Evolutionary conservation across 2,329 filamentous ascomycete species (phyloP), one percentile per base, ranked within the genome.

Genomic region (Ilyonectria robusta): DNA sequence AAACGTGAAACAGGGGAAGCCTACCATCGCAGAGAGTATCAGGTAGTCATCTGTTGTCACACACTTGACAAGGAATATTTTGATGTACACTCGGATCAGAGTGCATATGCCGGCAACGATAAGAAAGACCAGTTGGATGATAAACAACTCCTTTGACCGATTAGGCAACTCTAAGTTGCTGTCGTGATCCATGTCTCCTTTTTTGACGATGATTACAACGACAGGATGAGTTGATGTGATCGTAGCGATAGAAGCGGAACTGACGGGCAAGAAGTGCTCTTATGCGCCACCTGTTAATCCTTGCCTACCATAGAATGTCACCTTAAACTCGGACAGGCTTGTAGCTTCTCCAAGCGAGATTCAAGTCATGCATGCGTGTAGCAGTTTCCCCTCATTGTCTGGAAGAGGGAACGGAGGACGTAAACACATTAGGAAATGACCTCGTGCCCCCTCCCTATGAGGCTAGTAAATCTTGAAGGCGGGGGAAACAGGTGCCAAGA

Each of bases 21-120:
- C 64, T 75, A 87, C 85, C 76, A 85, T 76, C 3, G 84, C 83
- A 31, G 78, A 55, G 23, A 86, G 76, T 72, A 86, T 85, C 51
- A 86, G 74, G 68, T 80, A 84, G 78, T 88, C 86, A 55, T 88
- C 86, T 4, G 80, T 40, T 0, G 81, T 78, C 37, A 84, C 74
- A 33, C 79, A 81, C 57, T 82, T 84, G 44, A 85, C 78, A 19
- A 87, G 73, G 31, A 80, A 76, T 1, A 79, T 56, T 62, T 85
- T 83, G 51, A 85, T 84, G 71, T 84, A 85, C 9, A 80, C 81
- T 21, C 86, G 81, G 35, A 86, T 67, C 23, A 81, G 70, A 55
- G 83, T 78, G n/a, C 81, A 76, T 21, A 81, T 19, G 64, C 79
- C 83, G n/a, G 80, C 73, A 2, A 81, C 35, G 6, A 72, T 58